Evolutionary conservation across 129 eudicot genomes (phyloP), one percentile per base, ranked within the genome.

Genomic region (Daucus carota): DNA sequence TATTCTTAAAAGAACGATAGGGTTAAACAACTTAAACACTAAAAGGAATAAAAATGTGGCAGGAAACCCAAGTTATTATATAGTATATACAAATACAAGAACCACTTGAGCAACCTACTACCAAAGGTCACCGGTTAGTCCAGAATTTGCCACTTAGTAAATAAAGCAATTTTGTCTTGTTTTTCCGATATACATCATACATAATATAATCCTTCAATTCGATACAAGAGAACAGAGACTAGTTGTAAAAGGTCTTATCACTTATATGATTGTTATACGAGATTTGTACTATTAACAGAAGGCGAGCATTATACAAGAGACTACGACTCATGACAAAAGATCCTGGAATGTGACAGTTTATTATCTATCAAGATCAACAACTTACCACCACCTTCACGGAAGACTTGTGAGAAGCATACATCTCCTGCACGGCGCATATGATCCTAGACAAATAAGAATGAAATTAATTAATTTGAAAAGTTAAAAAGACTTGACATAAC

Each of bases 391-490:
- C 96, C 96, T 84, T 92, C 96, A 70, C 86, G 88, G 74, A 87
- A 92, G 74, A 92, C 98, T 81, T 92, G 90, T 69, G 98, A 90
- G 80, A 92, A 92, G 76, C 98, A 92, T 45, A 92, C 98, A 81
- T 92, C 98, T 67, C 98, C 98, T 48, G 96, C 98, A 14, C 90
- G 86, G n/a, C 98, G 98, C 98, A 92, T 92, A 80, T 92, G 98
- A 82, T 92, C 98, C 98, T 92, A 74, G 38, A 80, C 38, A 54
- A 75, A 81, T 34, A 13, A n/a, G 31, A 13, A 85, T 7, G 43
- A 41, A 22, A 71, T n/a, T 16, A 0, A 70, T 77, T 26, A 70
- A 47, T 36, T 8, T 75, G 32, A 16, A 45, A 40, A 75, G 20
- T 5, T 26, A 18, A 15, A 11, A 75, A 57, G 20, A 17, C 24